A percentile compares a stretch with the other conserved stretches of the same genome.
Conservation (phyloP, 352 stramenopile species). For the Globisporangium spinosum region DNA sequence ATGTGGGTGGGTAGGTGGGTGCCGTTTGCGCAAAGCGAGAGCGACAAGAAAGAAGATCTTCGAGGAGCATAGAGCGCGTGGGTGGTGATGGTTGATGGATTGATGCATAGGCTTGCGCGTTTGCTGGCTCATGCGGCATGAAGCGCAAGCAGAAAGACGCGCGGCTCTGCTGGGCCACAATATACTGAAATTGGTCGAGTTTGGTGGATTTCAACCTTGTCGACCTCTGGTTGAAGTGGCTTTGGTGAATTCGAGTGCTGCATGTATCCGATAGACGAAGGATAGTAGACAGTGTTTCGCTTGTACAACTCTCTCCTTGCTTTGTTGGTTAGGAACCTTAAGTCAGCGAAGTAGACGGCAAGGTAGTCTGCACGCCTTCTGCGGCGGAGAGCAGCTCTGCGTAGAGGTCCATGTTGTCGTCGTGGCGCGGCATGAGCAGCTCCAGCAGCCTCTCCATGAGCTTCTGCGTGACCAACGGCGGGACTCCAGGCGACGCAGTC, state of each 20-base stretch:
- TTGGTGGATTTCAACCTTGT: background rate
- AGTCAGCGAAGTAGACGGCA: background rate
- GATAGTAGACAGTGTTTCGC: no score
- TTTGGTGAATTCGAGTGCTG: background rate
- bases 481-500: slow-evolving; percentile 24
- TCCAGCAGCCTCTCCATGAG: slow-evolving; percentile 62
- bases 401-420: slow-evolving; percentile 65
- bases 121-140: background rate
- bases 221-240: background rate
- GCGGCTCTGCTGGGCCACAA: background rate
- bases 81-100: background rate
- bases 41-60: background rate
- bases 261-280: no score
- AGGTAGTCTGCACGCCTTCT: slow-evolving; percentile 10
- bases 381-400: slow-evolving; percentile 37
- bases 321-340: background rate
- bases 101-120: background rate
- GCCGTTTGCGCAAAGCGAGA: no score
- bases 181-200: background rate
- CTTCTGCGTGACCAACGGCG: slow-evolving; percentile 51
- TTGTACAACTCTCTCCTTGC: background rate
- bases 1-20: no score
- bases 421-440: slow-evolving; percentile 44
- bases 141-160: background rate
- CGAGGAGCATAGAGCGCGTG: background rate